phyloP scores from a whole-genome alignment of 345 rosid species.

The Salix exigua region DNA sequence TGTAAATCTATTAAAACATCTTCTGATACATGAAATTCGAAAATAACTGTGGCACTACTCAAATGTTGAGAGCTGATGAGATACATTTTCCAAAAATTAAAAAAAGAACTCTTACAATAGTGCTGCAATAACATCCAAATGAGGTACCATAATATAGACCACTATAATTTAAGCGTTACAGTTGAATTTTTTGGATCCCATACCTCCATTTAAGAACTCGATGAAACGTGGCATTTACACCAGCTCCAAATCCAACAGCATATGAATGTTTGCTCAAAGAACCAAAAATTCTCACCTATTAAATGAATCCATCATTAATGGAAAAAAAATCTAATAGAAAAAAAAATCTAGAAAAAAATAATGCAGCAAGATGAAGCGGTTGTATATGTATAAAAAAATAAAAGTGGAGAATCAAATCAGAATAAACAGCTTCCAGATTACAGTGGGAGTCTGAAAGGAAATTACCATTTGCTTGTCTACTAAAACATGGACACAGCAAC shows the following conservation, averaged over 20 bases:
- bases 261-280: constrained; percentile 42
- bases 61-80: background rate
- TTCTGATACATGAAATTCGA: background rate
- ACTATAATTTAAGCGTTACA: background rate
- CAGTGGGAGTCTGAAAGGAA: constrained; percentile 5
- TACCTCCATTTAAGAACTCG: constrained; percentile 63
- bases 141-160: background rate
- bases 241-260: constrained; percentile 71
- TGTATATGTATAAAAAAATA: constrained; percentile 10
- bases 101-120: background rate
- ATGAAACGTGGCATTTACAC: constrained; percentile 64
- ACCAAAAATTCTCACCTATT: constrained; percentile 64
- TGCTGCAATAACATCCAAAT: background rate
- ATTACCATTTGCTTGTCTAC: constrained; percentile 51
- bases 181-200: constrained; percentile 11
- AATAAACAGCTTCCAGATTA: constrained; percentile 3
- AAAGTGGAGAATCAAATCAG: background rate
- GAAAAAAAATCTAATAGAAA: background rate
- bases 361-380: constrained; percentile 14
- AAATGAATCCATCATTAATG: background rate
- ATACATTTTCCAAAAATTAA: background rate
- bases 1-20: too few relatives aligned
- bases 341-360: constrained; percentile 5
- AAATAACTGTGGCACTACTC: background rate
- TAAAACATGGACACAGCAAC: constrained; percentile 47